Conservation (phyloP, 495 filamentous ascomycete genomes). For the Talaromyces thailandensis region DNA sequence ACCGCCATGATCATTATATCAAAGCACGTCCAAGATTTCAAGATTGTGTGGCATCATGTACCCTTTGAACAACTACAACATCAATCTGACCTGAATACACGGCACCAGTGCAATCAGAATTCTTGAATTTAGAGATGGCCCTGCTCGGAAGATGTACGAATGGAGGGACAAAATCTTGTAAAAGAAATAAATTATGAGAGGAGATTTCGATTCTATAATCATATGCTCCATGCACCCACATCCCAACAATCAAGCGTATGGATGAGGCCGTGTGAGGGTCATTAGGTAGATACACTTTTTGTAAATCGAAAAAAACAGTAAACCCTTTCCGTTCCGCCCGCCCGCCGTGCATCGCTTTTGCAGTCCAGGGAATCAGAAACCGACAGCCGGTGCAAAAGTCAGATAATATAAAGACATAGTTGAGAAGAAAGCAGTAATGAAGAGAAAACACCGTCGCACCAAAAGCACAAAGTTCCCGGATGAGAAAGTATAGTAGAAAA, state of each 20-base stretch:
- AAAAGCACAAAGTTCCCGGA: not conserved
- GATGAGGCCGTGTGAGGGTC: not conserved
- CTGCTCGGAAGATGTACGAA: not conserved
- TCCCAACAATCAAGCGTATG: not conserved
- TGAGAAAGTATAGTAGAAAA: constrained; percentile 1
- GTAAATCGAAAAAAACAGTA: not conserved
- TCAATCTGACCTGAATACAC: no score
- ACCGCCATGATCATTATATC: no score
- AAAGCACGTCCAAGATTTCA: no score
- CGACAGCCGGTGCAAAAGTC: constrained; percentile 3
- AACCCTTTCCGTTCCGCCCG: not conserved
- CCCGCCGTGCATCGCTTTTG: constrained; percentile 1
- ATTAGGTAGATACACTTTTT: constrained; percentile 5
- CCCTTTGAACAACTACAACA: no score
- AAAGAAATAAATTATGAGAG: not conserved
- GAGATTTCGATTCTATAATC: constrained; percentile 5
- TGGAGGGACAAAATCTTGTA: not conserved
- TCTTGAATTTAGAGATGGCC: no score
- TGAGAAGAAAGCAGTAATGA: constrained; percentile 1
- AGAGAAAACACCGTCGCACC: constrained; percentile 7
- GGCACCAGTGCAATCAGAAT: no score
- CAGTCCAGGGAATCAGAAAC: constrained; percentile 2
- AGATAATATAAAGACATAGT: constrained; percentile 7
- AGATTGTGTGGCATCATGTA: no score
- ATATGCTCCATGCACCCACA: constrained; percentile 3